Evolutionary conservation across 148 eudicot species (phyloP), one percentile per base, ranked within the genome.

Genomic region (Euryodendron excelsum): DNA sequence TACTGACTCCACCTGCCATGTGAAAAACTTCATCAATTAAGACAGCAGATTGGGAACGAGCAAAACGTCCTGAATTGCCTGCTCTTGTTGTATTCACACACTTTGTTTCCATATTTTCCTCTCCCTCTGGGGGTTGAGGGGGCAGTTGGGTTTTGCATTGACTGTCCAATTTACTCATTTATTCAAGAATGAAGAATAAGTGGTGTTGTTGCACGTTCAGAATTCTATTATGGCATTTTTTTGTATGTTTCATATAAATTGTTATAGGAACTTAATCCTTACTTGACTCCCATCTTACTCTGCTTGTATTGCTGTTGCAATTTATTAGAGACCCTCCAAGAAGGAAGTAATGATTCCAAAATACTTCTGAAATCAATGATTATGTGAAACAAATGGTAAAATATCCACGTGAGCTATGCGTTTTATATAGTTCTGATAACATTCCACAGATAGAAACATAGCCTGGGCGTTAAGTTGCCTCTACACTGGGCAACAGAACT

Each of bases 91-190:
- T 74, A 53, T 37, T 50, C 25, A 30, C 33, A 31, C 25, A 21
- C 17, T 14, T 52, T 72, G 36, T 55, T 14, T 48, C 7, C 14
- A 47, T 28, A 12, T 30, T 63, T 64, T 63, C 47, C 59, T 65
- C 69, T 65, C 58, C 78, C 58, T 66, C 17, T 11, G 28, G 60
- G 79, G 78, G 33, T 31, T 64, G 70, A 76, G 79, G 58, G 15
- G 60, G 79, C 47, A 48, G 71, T 47, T 63, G 70, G 55, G 60
- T 76, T 31, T 30, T 50, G 58, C 17, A 75, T 75, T 3, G 69
- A 30, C 41, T 44, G 69, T 41, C 53, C 69, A 76, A 15, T 44
- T 63, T 61, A 39, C 34, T 74, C 27, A 61, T 7, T 62, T 36
- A 64, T 45, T 63, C 60, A 64, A 30, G 33, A 76, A 37, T 50